Conservation (phyloP, 768 basidiomycete species). For the Agaricus sinodeliciosus region DNA sequence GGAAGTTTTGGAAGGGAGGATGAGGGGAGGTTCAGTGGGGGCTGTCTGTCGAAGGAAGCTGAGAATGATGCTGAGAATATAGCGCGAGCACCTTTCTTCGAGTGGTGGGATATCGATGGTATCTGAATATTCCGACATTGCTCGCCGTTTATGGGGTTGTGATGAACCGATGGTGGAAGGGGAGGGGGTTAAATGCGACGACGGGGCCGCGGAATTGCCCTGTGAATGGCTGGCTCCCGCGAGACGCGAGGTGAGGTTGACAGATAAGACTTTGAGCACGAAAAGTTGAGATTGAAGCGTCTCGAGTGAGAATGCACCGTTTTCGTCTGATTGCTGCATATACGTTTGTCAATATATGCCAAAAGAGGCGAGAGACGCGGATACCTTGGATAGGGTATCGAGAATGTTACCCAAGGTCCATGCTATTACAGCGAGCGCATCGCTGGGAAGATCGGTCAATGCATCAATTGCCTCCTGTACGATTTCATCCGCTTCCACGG, state of each 20-base stretch:
- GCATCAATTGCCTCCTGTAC: slow-evolving; percentile 73
- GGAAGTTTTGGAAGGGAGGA: slow-evolving; percentile 53
- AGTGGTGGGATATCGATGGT: slow-evolving; percentile 58
- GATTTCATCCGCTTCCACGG: slow-evolving; percentile 69
- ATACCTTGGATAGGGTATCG: slow-evolving; percentile 72
- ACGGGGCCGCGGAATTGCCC: slow-evolving; percentile 12
- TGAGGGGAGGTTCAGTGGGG: slow-evolving; percentile 43
- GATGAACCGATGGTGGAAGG: slow-evolving; percentile 27
- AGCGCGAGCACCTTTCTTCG: slow-evolving; percentile 77
- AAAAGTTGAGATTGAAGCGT: slow-evolving; percentile 84
- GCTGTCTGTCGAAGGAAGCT: slow-evolving; percentile 74
- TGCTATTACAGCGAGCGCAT: slow-evolving; percentile 75
- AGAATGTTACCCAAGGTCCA: slow-evolving; percentile 72
- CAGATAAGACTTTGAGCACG: slow-evolving; percentile 72
- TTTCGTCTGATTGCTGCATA: slow-evolving; percentile 46
- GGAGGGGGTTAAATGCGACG: slow-evolving; percentile 25
- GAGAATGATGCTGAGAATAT: slow-evolving; percentile 77
- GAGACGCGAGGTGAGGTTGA: slow-evolving; percentile 78
- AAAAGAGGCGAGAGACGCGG: slow-evolving; percentile 2
- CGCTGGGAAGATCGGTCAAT: slow-evolving; percentile 70
- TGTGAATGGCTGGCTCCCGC: slow-evolving; percentile 35
- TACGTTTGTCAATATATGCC: slow-evolving; percentile 5
- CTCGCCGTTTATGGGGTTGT: slow-evolving; percentile 24
- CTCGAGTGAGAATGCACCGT: slow-evolving; percentile 53
- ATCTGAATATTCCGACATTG: slow-evolving; percentile 35